Evolutionary conservation across 495 filamentous ascomycete genomes (phyloP).

Genomic region (Staphylotrichum longicolle): DNA sequence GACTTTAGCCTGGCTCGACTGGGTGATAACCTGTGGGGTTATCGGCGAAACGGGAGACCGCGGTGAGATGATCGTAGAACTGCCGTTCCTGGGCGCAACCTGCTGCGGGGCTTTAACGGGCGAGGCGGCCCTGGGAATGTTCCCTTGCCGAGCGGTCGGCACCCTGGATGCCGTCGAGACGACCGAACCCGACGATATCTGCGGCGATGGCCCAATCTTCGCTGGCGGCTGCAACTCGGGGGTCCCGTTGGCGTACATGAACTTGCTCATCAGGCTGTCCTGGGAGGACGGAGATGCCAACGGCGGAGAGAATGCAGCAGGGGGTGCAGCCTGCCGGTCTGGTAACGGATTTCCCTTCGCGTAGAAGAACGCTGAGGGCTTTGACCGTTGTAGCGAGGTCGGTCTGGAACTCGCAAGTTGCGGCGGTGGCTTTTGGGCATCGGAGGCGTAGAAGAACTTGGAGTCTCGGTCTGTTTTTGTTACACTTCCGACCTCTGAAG

Average conservation of each 20-base stretch:
- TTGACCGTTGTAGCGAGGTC: conserved; percentile 29
- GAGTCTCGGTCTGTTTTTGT: conserved; percentile 43
- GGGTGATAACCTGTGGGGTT: conserved; percentile 6
- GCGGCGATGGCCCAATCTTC: conserved; percentile 31
- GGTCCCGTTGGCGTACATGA: conserved; percentile 71
- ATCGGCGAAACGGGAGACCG: conserved; percentile 22
- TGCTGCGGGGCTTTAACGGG: conserved; percentile 43
- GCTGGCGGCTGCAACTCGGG: conserved; percentile 38
- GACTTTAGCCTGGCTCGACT: conserved; percentile 14
- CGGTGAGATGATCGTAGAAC: conserved; percentile 19
- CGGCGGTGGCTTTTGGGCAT: conserved; percentile 54
- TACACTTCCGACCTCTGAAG: conserved; percentile 30
- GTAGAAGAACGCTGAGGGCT: conserved; percentile 56
- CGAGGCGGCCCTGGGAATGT: conserved; percentile 41
- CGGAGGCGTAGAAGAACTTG: conserved; percentile 76
- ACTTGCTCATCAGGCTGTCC: conserved; percentile 53
- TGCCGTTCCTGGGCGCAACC: conserved; percentile 24
- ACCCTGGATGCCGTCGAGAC: conserved; percentile 43
- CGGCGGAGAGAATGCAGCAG: conserved; percentile 37
- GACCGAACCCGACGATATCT: conserved; percentile 38
- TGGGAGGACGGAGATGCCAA: conserved; percentile 33
- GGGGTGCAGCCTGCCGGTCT: conserved; percentile 25
- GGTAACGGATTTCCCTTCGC: conserved; percentile 47
- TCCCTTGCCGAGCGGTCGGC: conserved; percentile 32
- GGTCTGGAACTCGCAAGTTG: conserved; percentile 25